phyloP scores from a whole-genome alignment of 148 eudicot genomes.

The Vaccinium myrtillus region DNA sequence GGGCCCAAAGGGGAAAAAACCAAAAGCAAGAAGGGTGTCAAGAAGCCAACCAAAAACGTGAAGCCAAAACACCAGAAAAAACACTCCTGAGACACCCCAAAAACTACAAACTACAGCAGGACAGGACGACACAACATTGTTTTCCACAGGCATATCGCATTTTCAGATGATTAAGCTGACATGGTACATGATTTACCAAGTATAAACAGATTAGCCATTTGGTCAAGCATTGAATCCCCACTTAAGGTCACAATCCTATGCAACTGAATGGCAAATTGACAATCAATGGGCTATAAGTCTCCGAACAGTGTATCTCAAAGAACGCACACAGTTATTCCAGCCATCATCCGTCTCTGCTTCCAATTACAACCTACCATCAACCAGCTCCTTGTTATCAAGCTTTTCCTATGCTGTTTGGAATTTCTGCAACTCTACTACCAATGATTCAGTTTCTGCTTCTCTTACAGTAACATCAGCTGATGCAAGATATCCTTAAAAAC shows the following conservation, averaged over 20 bases:
- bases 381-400: slow-evolving; percentile 41
- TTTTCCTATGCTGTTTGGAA: slow-evolving; percentile 66
- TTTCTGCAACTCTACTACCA: slow-evolving; percentile 63
- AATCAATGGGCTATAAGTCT: slow-evolving; percentile 45
- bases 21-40: too few species aligned
- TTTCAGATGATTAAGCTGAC: background rate
- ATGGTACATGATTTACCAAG: background rate
- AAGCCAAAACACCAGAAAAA: too few species aligned
- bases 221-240: background rate
- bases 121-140: too few species aligned
- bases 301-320: slow-evolving; percentile 81
- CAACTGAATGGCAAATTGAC: background rate
- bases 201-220: background rate
- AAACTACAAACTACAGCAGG: too few species aligned
- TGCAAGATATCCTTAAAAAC: slow-evolving; percentile 64
- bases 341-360: slow-evolving; percentile 96
- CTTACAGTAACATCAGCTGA: slow-evolving; percentile 53
- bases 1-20: too few species aligned
- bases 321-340: slow-evolving; percentile 74
- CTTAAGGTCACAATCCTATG: background rate
- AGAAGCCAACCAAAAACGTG: too few species aligned
- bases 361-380: slow-evolving; percentile 49
- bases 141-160: slow-evolving; percentile 5
- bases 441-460: slow-evolving; percentile 66
- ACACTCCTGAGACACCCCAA: too few species aligned